A percentile compares a stretch with the other conserved stretches of the same genome.
These are phyloP conservation scores for Purpureocillium lavendulum DNA, from an alignment of 2,329 filamentous ascomycete genomes.

Conservation along the genomic window DNA sequence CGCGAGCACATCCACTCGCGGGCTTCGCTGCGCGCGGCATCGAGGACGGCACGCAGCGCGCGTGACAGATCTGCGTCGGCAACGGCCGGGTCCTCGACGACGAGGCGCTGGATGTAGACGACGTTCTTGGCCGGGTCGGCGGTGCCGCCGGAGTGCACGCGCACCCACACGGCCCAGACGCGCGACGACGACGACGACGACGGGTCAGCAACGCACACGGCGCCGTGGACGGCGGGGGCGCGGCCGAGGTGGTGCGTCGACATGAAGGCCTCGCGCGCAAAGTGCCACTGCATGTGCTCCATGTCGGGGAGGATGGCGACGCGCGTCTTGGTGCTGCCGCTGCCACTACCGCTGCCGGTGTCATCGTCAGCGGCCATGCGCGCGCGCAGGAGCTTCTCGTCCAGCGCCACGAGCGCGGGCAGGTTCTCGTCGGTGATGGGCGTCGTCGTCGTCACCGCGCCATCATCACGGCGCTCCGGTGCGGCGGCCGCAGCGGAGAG, in stretches of 20 bases:
- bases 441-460: constrained; percentile 11
- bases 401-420: constrained; percentile 49
- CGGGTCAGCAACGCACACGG: constrained; percentile 45
- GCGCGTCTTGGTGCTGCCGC: constrained; percentile 14
- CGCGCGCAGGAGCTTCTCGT: constrained; percentile 50
- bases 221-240: constrained; percentile 58
- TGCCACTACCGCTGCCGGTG: constrained; percentile 35
- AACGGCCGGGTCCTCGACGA: constrained; percentile 46
- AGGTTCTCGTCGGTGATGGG: constrained; percentile 54
- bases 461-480: too few species aligned
- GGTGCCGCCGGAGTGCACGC: constrained; percentile 53
- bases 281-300: constrained; percentile 48
- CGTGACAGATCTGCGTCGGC: constrained; percentile 34
- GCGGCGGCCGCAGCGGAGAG: too few species aligned
- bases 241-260: constrained; percentile 50
- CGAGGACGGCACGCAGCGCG: constrained; percentile 55
- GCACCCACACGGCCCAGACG: constrained; percentile 69
- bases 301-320: constrained; percentile 23
- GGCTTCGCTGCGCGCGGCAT: constrained; percentile 62
- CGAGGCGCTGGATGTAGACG: constrained; percentile 60
- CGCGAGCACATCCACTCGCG: constrained; percentile 59
- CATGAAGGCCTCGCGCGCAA: constrained; percentile 71
- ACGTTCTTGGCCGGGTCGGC: constrained; percentile 52
- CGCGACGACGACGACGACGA: constrained; percentile 40
- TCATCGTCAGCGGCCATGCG: too few species aligned